Evolutionary conservation across 225 moss, liverwort and hornwort genomes (phyloP), one percentile per base, ranked within the genome.

Genomic region (Rhytidiadelphus loreus): DNA sequence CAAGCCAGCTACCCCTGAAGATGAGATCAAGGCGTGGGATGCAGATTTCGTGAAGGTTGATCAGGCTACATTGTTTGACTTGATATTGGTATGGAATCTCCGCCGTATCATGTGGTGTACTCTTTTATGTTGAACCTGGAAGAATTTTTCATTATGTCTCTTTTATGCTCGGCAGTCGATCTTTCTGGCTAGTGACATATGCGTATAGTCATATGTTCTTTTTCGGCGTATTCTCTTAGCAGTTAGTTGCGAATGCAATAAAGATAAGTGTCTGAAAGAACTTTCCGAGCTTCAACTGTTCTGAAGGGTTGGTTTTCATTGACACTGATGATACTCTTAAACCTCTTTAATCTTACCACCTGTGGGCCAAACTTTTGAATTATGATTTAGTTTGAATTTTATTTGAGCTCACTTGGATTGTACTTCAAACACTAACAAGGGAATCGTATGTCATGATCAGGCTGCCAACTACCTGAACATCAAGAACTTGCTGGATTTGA

Each of bases 401-500:
- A 28, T 66, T 56, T 44, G 55, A 83, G 61, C 44, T n/a, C 30
- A 35, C 64, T 7, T 50, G 39, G 48, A 58, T 29, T 75, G 59
- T 16, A 35, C 50, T 46, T 74, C 30, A 13, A 46, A 62, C 32
- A 12, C 66, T 90, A 33, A 87, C 10, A 50, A 57, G 72, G 76
- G 66, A 53, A 25, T 37, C 21, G 50, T 72, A 12, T 83, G 30
- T 44, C 23, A 28, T 80, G 82, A 85, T 30, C 83, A 92, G 92
- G 91, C 93, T 72, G 92, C 93, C 30, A 93, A 93, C 53, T 90
- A 93, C 80, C 56, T 93, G 80, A 92, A 93, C 66, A 93, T 93
- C 90, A 92, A 93, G 89, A 92, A 93, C 89, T 71, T 93, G 90
- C 92, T 93, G 89, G 90, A 93, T 63, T 83, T 93, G 86, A 93